phyloP scores from a whole-genome alignment of 2,329 filamentous ascomycete genomes.

The Biscogniauxia mediterranea region DNA sequence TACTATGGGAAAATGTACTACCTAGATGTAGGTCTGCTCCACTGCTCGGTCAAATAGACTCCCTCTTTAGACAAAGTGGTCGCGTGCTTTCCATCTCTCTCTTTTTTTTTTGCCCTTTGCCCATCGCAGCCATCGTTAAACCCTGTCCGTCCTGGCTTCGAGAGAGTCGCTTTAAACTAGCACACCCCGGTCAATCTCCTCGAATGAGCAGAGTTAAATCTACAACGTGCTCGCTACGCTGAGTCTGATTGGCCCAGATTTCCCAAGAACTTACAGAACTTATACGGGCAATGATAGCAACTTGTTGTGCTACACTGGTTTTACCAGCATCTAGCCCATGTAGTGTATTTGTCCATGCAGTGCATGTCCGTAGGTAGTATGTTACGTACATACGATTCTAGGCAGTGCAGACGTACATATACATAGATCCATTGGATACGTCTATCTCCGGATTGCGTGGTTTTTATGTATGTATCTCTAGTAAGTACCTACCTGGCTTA shows the following conservation, averaged over 20 bases:
- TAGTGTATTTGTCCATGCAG: too few species aligned
- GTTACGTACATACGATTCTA: too few species aligned
- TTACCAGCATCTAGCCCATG: not conserved
- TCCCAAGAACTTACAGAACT: not conserved
- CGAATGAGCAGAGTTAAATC: slow-evolving; percentile 15
- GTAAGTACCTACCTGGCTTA: too few species aligned
- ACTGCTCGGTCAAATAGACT: not conserved
- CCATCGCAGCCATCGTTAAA: not conserved
- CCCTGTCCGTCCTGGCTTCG: not conserved
- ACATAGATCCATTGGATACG: too few species aligned
- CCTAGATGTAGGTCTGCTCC: too few species aligned
- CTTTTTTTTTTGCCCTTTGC: not conserved
- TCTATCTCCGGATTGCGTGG: too few species aligned
- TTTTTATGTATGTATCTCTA: too few species aligned
- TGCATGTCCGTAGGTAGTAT: too few species aligned
- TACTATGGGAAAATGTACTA: too few species aligned
- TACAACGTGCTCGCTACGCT: slow-evolving; percentile 15
- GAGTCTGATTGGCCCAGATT: slow-evolving; percentile 12
- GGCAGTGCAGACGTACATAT: too few species aligned
- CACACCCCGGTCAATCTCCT: slow-evolving; percentile 6
- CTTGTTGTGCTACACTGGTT: not conserved
- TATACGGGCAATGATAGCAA: not conserved
- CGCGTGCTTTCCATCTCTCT: not conserved
- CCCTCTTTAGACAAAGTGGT: not conserved
- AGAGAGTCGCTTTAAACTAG: slow-evolving; percentile 7